Evolutionary conservation across 83 land plant genomes (phyloP).

Genomic region (Isoetes engelmannii): DNA sequence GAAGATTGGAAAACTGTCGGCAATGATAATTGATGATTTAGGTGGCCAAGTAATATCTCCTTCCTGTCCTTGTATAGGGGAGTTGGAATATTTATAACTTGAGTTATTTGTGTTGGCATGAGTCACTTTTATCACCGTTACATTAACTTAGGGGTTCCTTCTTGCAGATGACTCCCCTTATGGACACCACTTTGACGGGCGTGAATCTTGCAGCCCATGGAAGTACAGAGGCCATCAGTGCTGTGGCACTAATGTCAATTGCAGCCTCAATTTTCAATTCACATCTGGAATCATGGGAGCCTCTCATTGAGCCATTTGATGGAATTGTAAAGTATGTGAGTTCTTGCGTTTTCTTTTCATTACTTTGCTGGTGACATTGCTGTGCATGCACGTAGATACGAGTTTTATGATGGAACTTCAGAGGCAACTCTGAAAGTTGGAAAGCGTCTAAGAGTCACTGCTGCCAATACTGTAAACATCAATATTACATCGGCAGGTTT

Average conservation of each 20-base stretch:
- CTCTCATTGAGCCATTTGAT: slow-evolving; percentile 93
- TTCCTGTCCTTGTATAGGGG: background rate
- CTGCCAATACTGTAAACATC: slow-evolving; percentile 65
- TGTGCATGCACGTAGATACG: slow-evolving; percentile 44
- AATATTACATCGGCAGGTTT: slow-evolving; percentile 79
- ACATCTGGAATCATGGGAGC: slow-evolving; percentile 93
- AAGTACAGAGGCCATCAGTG: slow-evolving; percentile 74
- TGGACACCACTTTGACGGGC: slow-evolving; percentile 69
- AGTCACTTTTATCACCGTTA: background rate
- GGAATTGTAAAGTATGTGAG: slow-evolving; percentile 84
- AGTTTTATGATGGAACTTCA: slow-evolving; percentile 54
- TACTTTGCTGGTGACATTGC: background rate
- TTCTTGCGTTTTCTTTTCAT: background rate
- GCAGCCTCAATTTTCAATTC: slow-evolving; percentile 95
- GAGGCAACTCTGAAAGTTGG: slow-evolving; percentile 48
- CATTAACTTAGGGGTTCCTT: background rate
- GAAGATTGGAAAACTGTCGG: slow-evolving; percentile 63
- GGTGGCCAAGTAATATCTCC: slow-evolving; percentile 59
- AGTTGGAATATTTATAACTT: background rate
- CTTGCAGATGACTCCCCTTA: slow-evolving; percentile 81
- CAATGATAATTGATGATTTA: slow-evolving; percentile 66
- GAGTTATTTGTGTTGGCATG: background rate
- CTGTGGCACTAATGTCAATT: slow-evolving; percentile 52
- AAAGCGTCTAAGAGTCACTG: slow-evolving; percentile 72
- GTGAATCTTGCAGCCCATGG: slow-evolving; percentile 96